These are phyloP conservation scores for Hyaloperonospora brassicae DNA, from an alignment of 352 stramenopile genomes.

Conservation along the genomic window DNA sequence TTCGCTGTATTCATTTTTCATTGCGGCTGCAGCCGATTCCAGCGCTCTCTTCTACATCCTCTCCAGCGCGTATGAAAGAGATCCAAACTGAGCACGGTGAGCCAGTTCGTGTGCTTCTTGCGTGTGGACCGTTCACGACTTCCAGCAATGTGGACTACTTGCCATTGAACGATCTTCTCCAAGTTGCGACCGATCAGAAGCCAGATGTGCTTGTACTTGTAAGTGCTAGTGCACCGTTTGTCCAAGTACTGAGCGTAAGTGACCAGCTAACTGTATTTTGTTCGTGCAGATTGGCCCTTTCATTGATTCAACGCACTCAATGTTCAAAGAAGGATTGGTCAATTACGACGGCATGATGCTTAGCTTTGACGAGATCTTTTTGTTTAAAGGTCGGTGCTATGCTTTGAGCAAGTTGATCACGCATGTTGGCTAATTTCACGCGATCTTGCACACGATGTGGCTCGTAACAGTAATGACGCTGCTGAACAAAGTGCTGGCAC, in stretches of 20 bases:
- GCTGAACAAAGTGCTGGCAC: slow-evolving; percentile 54
- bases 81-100: slow-evolving; percentile 36
- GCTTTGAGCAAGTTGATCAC: neutral
- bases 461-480: slow-evolving; percentile 53
- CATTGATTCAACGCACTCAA: slow-evolving; percentile 89
- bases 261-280: neutral
- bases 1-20: neutral
- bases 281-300: slow-evolving; percentile 87
- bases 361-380: slow-evolving; percentile 78
- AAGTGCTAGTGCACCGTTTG: slow-evolving; percentile 7
- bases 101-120: slow-evolving; percentile 78
- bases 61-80: slow-evolving; percentile 39
- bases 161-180: slow-evolving; percentile 91
- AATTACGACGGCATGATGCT: slow-evolving; percentile 76
- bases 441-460: too few relatives aligned
- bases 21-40: slow-evolving; percentile 43
- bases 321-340: slow-evolving; percentile 78
- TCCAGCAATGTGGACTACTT: slow-evolving; percentile 91
- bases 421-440: too few relatives aligned
- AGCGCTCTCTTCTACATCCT: slow-evolving; percentile 38
- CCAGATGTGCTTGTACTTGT: slow-evolving; percentile 93
- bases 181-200: slow-evolving; percentile 62
- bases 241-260: neutral
- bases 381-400: slow-evolving; percentile 61
- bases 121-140: slow-evolving; percentile 93